These are phyloP conservation scores for Aspergillus bombycis DNA, from an alignment of 2,329 filamentous ascomycete species.

Conservation along the genomic window DNA sequence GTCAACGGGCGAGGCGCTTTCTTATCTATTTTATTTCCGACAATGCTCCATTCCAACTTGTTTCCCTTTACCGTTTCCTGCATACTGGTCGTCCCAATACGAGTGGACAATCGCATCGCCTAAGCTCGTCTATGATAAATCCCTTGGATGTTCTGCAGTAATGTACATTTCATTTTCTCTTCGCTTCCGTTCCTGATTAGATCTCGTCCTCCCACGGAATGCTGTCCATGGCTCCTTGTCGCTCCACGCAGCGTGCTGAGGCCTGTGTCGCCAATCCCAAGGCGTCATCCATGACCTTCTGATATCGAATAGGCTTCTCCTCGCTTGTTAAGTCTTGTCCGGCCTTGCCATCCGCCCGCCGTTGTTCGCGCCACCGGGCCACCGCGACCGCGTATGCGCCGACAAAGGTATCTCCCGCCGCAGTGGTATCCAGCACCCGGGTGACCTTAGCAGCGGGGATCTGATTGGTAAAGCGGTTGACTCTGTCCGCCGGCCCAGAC, in stretches of 20 bases:
- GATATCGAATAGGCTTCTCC: slow-evolving; percentile 42
- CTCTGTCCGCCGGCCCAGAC: slow-evolving; percentile 40
- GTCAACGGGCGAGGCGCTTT: not conserved
- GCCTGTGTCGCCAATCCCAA: slow-evolving; percentile 48
- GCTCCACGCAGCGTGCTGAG: slow-evolving; percentile 50
- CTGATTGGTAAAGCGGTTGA: slow-evolving; percentile 35
- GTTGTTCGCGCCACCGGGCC: slow-evolving; percentile 54
- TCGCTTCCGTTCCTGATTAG: slow-evolving; percentile 16
- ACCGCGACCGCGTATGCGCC: slow-evolving; percentile 80
- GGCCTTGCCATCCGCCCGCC: slow-evolving; percentile 54
- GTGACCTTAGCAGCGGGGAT: slow-evolving; percentile 68
- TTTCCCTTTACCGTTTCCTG: not conserved
- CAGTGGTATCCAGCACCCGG: slow-evolving; percentile 87
- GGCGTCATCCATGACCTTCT: slow-evolving; percentile 50
- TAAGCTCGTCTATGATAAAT: not conserved
- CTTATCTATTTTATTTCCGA: not conserved
- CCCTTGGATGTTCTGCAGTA: not conserved
- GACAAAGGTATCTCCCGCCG: slow-evolving; percentile 92
- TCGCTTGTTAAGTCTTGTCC: slow-evolving; percentile 45
- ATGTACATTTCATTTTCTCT: not conserved
- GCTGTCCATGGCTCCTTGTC: slow-evolving; percentile 50
- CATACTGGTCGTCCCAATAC: not conserved
- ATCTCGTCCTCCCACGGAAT: slow-evolving; percentile 54
- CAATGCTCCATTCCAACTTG: not conserved
- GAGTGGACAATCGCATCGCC: not conserved